phyloP scores from a whole-genome alignment of 2,329 filamentous ascomycete species.

The Albifimbria verrucaria region DNA sequence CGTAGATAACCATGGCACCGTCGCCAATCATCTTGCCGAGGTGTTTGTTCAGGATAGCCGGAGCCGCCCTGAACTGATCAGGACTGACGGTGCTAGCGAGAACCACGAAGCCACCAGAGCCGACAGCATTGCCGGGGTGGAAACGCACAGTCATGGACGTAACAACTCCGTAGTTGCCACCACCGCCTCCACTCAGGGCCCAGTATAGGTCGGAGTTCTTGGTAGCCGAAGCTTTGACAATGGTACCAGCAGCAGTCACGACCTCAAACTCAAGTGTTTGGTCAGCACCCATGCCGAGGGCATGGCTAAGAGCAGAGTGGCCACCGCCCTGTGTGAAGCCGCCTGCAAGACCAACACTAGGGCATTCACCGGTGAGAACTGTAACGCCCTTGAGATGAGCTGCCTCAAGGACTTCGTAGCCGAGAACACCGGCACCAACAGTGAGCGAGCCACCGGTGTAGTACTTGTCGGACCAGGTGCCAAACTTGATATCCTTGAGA shows the following conservation, averaged over 20 bases:
- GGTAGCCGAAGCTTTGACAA: neutral
- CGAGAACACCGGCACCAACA: constrained; percentile 53
- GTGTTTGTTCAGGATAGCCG: constrained; percentile 19
- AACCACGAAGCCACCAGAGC: neutral
- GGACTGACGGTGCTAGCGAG: neutral
- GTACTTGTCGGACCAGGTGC: constrained; percentile 33
- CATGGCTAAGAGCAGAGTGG: neutral
- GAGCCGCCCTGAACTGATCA: constrained; percentile 11
- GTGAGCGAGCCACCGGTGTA: constrained; percentile 52
- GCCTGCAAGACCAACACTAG: constrained; percentile 55
- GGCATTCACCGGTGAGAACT: constrained; percentile 53
- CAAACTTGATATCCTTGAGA: constrained; percentile 37
- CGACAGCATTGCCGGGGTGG: neutral
- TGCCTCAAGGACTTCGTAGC: constrained; percentile 42
- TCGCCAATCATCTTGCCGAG: constrained; percentile 37
- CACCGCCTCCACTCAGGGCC: neutral
- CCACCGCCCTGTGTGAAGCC: constrained; percentile 44
- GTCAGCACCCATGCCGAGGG: neutral
- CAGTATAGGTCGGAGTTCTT: neutral
- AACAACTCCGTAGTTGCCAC: constrained; percentile 3
- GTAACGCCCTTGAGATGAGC: constrained; percentile 43
- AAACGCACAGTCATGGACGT: constrained; percentile 3
- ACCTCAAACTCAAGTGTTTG: neutral
- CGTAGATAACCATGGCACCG: constrained; percentile 46
- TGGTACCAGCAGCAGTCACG: neutral